These are phyloP conservation scores for Coix lacrymajobi DNA, from an alignment of 176 grass and related monocot genomes.

Conservation along the genomic window DNA sequence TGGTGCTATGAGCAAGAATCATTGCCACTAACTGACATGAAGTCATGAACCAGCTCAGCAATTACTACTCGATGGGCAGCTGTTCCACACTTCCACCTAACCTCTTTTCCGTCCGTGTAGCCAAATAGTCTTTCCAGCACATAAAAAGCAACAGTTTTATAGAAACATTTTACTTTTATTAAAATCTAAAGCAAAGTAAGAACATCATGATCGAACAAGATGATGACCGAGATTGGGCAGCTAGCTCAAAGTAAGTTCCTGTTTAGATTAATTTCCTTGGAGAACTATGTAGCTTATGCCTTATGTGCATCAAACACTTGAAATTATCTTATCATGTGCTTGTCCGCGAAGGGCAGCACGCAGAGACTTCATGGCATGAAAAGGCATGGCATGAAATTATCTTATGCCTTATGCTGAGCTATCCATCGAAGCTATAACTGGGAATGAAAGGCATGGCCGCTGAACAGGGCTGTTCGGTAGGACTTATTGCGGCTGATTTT, in stretches of 20 bases:
- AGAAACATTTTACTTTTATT: background rate
- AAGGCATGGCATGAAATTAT: too few species aligned
- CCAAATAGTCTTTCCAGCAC: background rate
- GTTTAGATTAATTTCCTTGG: background rate
- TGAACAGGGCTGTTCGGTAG: too few species aligned
- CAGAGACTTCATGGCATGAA: too few species aligned
- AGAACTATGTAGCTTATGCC: background rate
- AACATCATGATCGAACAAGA: slow-evolving; percentile 24
- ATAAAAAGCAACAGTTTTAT: background rate
- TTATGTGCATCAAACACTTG: background rate
- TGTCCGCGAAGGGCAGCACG: background rate
- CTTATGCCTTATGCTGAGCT: too few species aligned
- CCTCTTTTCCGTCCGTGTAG: background rate
- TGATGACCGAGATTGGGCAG: background rate
- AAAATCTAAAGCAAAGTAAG: slow-evolving; percentile 1
- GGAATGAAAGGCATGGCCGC: background rate
- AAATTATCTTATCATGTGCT: background rate
- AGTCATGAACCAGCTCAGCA: background rate
- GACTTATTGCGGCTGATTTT: too few species aligned
- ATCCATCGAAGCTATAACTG: background rate
- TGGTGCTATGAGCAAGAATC: background rate
- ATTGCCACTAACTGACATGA: background rate
- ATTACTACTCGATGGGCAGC: slow-evolving; percentile 4
- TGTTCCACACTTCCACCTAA: slow-evolving; percentile 20
- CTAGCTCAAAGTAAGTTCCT: background rate